Base-by-base conservation (phyloP, 1,139 yeast species). In the Yamadazyma songkhlaensis region DNA sequence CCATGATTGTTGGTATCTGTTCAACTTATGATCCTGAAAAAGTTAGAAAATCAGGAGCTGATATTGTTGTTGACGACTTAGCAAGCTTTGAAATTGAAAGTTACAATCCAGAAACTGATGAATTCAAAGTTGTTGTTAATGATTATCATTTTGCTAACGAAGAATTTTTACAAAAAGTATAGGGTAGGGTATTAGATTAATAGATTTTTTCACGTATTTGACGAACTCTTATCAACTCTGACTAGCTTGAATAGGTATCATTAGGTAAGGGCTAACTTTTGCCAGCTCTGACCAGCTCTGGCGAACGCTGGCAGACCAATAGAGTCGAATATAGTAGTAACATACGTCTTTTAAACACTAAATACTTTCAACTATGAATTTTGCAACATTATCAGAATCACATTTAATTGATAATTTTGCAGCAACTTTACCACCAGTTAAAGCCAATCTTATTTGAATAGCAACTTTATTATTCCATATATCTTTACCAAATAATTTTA, bases 401-500 rank as follows among this genome's bases (percentile, higher is more conserved):
- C 87, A 71, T 57, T 82, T 83, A 25, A 83, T 84, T 47, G 77
- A 74, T 38, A 84, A 74, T 67, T 87, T 89, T 56, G 92, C 80
- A 48, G 90, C 87, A 40, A 87, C 81, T 48, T 76, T 77, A 39
- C 81, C 79, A 9, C 87, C 74, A 38, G 83, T 74, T 49, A 75
- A 69, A 11, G 92, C 95, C 64, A 92, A 75, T 57, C 87, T 81
- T 32, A 86, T 73, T 46, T 73, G 59, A 7, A 80, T 79, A 20
- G 83, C 92, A 44, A 88, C 79, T 62, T 82, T 84, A 23, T 75
- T 75, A 38, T 89, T 92, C 62, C 75, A 73, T 24, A 85, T 75
- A 48, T 87, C 81, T 64, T 83, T 84, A 56, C 97, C 98, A 54
- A 76, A 84, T 50, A 89, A 67, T 65, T 89, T 89, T 63, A 92